These are phyloP conservation scores for Penicillium mononematosum DNA, from an alignment of 495 filamentous ascomycete genomes.

Conservation along the genomic window DNA sequence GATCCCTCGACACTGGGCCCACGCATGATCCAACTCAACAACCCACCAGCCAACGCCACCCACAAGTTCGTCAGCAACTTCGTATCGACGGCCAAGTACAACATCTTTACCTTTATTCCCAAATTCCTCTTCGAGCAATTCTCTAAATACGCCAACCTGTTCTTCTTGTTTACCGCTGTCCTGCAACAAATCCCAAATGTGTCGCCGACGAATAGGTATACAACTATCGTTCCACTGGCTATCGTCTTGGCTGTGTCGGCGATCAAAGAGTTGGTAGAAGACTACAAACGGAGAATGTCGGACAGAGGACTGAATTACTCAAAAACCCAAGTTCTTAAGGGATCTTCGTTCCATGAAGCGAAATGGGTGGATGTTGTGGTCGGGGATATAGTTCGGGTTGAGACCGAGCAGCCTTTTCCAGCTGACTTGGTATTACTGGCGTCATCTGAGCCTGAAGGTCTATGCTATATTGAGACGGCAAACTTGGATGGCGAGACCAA, in stretches of 20 bases:
- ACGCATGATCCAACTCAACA: conserved; percentile 93
- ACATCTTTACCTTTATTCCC: conserved; percentile 87
- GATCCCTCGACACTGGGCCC: conserved; percentile 91
- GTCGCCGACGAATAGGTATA: conserved; percentile 91
- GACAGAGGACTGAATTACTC: conserved; percentile 88
- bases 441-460: conserved; percentile 92
- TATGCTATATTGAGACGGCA: conserved; percentile 99
- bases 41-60: conserved; percentile 83
- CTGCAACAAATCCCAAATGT: conserved; percentile 95
- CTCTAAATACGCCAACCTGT: conserved; percentile 97
- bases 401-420: conserved; percentile 95
- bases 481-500: conserved; percentile 99
- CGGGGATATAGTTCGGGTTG: conserved; percentile 90
- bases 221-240: conserved; percentile 89
- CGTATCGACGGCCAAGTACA: conserved; percentile 98
- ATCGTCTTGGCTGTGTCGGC: conserved; percentile 92
- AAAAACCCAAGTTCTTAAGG: conserved; percentile 78
- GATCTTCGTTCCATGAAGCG: conserved; percentile 79
- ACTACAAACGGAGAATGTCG: conserved; percentile 83
- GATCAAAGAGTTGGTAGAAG: conserved; percentile 91
- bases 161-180: conserved; percentile 97
- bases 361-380: conserved; percentile 94
- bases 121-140: conserved; percentile 99
- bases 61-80: conserved; percentile 96
- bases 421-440: conserved; percentile 91